Base-by-base conservation (phyloP, 2,329 filamentous ascomycete species). In the Phialemonium atrogriseum region DNA sequence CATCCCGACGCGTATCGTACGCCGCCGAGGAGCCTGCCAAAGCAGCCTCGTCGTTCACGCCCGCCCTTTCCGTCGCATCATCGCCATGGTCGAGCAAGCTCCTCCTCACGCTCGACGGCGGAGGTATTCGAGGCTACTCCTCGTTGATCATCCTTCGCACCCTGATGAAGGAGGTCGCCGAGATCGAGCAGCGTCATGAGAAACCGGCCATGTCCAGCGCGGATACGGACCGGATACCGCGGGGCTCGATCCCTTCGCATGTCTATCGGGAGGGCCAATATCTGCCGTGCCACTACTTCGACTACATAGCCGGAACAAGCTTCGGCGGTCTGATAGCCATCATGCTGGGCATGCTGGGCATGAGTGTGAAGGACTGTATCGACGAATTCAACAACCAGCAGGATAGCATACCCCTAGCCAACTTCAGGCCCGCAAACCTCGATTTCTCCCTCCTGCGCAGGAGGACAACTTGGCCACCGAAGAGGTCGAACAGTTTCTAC, bases 71-170 rank as follows among this genome's bases (percentile, higher is more conserved):
- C 29, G 38, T 47, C 27, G 37, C 37, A n/a, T 41, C 39, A 15
- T 40, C 43, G 10, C 43, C 43, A 35, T 47, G 44, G 43, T 26
- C 40, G 1, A 40, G 40, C 20, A 34, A 36, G 23, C 37, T 45
- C 15, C 41, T 47, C 27, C 36, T 47, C 4, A 46, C 43, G 7
- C 40, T 47, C 34, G 45, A 47, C 29, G 45, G 45, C 35, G 45
- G 45, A 27, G 45, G 45, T 9, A 45, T 47, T 29, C 22, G 34
- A n/a, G 43, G 42, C 8, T 46, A 46, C 34, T 46, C 43, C 23
- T 47, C 45, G 3, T 36, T 47, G 8, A 41, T 47, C 27, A 37
- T 42, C 22, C 36, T 47, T 1, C 45, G 44, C 2, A 40, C 36
- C 1, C n/a, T 47, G 10, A 47, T 47, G 45, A 30, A 22, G 6